Conservation (phyloP, 306 rosid genomes). For the Sicyos baderoa region DNA sequence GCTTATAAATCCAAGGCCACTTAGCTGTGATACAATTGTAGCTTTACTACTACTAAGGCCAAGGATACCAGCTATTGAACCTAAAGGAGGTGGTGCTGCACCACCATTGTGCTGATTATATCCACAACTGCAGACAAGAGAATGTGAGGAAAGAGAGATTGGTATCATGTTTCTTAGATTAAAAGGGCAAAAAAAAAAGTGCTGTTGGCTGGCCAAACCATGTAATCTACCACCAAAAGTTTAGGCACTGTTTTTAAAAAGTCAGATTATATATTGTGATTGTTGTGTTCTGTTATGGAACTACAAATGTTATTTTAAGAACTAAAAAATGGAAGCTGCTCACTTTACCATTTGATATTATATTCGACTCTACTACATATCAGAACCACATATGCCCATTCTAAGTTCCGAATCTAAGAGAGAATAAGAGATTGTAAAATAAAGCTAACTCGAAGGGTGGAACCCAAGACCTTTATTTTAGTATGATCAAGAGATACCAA, state of each 20-base stretch:
- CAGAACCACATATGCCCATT: no score
- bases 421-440: no score
- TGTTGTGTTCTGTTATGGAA: neutral
- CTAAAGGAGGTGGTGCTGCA: conserved; percentile 19
- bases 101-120: conserved; percentile 38
- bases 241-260: no score
- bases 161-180: neutral
- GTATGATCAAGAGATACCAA: no score
- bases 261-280: no score
- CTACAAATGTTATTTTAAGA: no score
- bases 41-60: conserved; percentile 63
- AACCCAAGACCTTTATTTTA: no score
- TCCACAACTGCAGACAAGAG: conserved; percentile 52
- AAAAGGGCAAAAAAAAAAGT: neutral
- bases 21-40: conserved; percentile 50
- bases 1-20: conserved; percentile 27
- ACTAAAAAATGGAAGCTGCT: no score
- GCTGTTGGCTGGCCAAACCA: neutral
- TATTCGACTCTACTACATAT: no score
- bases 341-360: no score
- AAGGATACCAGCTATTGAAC: conserved; percentile 52
- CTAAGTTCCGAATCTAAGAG: no score
- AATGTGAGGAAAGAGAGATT: neutral
- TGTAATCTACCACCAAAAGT: neutral
- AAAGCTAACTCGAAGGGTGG: no score